phyloP scores from a whole-genome alignment of 371 early-diverging fungal genomes.

The Blakeslea trispora region DNA sequence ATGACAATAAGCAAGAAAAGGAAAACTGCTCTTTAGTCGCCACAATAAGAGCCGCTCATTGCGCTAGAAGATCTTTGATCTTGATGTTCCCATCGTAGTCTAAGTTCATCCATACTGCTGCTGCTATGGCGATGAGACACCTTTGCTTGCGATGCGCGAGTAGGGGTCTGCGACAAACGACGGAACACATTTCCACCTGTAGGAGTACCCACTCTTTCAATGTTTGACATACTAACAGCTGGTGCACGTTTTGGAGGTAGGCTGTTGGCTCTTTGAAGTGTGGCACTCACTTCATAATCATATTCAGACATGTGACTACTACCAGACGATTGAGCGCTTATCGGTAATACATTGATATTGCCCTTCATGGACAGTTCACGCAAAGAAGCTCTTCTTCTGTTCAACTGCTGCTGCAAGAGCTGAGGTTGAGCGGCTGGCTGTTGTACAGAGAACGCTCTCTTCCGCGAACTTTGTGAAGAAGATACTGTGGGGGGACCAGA shows the following conservation, averaged over 20 bases:
- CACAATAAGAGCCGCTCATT: conserved; percentile 31
- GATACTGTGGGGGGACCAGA: conserved; percentile 14
- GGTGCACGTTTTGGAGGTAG: conserved; percentile 9
- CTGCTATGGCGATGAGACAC: conserved; percentile 38
- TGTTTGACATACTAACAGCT: conserved; percentile 7
- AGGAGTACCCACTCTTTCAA: conserved; percentile 30
- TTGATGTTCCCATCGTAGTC: conserved; percentile 21
- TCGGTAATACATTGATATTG: conserved; percentile 10
- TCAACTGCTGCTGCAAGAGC: conserved; percentile 8
- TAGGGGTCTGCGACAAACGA: conserved; percentile 47
- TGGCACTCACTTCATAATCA: conserved; percentile 17
- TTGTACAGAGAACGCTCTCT: conserved; percentile 31
- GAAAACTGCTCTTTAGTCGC: conserved; percentile 9
- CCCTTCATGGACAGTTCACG: conserved; percentile 37
- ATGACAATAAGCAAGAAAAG: not conserved
- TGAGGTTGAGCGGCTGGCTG: conserved; percentile 27
- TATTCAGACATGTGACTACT: conserved; percentile 11
- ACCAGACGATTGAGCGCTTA: conserved; percentile 6
- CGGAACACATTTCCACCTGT: conserved; percentile 42
- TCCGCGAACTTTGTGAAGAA: conserved; percentile 29
- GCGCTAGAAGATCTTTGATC: conserved; percentile 30
- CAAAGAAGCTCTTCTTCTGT: conserved; percentile 39
- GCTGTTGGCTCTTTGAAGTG: conserved; percentile 19
- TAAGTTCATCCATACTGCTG: conserved; percentile 36
- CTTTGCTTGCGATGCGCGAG: conserved; percentile 48